These are phyloP conservation scores for Botrytis sinoallii DNA, from an alignment of 2,329 filamentous ascomycete species.

Conservation along the genomic window DNA sequence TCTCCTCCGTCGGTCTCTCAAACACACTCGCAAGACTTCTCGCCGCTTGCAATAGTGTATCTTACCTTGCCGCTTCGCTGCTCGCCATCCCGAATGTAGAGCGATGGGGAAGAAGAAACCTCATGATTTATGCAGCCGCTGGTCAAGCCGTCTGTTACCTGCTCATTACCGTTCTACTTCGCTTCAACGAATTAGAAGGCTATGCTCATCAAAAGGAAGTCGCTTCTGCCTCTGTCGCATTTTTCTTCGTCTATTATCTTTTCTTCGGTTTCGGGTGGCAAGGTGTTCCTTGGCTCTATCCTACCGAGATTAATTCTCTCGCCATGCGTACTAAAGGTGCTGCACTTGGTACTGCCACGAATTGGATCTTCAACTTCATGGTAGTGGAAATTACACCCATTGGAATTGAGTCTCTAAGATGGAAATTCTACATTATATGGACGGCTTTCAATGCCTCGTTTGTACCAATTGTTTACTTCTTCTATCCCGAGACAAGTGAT, in stretches of 20 bases:
- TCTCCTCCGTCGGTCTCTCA: slow-evolving; percentile 46
- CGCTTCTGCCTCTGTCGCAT: slow-evolving; percentile 29
- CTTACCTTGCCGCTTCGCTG: slow-evolving; percentile 12
- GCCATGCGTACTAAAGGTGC: slow-evolving; percentile 55
- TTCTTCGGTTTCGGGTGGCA: slow-evolving; percentile 53
- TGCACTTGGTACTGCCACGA: slow-evolving; percentile 46
- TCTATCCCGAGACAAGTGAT: slow-evolving; percentile 50
- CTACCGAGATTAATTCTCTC: slow-evolving; percentile 55
- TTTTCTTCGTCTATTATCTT: slow-evolving; percentile 51
- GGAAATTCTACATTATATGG: slow-evolving; percentile 55
- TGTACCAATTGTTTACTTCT: slow-evolving; percentile 44
- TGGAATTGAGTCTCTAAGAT: slow-evolving; percentile 48
- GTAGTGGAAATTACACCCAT: slow-evolving; percentile 38
- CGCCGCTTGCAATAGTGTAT: slow-evolving; percentile 47
- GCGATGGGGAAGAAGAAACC: slow-evolving; percentile 63
- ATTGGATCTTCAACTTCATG: slow-evolving; percentile 53
- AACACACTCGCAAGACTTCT: slow-evolving; percentile 50
- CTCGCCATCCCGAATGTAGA: slow-evolving; percentile 45
- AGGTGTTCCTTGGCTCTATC: slow-evolving; percentile 46
- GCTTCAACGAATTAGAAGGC: slow-evolving; percentile 30
- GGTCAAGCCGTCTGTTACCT: slow-evolving; percentile 66
- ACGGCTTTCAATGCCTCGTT: slow-evolving; percentile 47
- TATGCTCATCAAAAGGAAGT: slow-evolving; percentile 17
- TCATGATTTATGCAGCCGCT: slow-evolving; percentile 68
- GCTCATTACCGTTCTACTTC: slow-evolving; percentile 42